Conservation (phyloP, 306 rosid genomes). For the Pterocarpus macrocarpus region DNA sequence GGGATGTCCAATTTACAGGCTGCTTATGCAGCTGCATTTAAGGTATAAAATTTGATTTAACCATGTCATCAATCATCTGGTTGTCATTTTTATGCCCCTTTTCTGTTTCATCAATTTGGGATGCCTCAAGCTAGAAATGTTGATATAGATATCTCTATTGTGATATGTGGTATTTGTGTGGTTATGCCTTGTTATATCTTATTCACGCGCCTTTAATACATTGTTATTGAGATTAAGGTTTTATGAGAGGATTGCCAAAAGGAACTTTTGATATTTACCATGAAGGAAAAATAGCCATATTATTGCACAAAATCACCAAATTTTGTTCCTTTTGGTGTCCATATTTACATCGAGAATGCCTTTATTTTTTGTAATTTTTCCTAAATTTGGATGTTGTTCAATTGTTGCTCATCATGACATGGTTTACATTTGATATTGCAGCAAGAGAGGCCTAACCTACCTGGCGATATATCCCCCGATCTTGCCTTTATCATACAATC, state of each 20-base stretch:
- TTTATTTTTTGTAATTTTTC: neutral
- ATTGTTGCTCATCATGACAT: slow-evolving; percentile 41
- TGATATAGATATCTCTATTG: slow-evolving; percentile 6
- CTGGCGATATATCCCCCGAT: slow-evolving; percentile 79
- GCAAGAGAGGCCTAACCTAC: slow-evolving; percentile 89
- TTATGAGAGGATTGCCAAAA: no score
- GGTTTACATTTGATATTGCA: slow-evolving; percentile 63
- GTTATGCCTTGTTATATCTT: slow-evolving; percentile 18
- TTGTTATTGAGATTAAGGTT: no score
- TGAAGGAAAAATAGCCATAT: slow-evolving; percentile 2
- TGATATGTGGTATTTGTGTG: slow-evolving; percentile 36
- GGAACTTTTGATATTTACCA: neutral
- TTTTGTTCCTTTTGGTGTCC: neutral
- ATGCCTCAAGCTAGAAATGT: slow-evolving; percentile 14
- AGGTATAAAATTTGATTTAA: slow-evolving; percentile 61
- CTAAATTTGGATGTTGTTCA: neutral
- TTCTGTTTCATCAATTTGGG: no score
- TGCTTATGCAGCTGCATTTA: slow-evolving; percentile 98
- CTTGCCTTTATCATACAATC: slow-evolving; percentile 86
- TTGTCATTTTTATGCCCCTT: slow-evolving; percentile 18
- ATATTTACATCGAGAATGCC: neutral
- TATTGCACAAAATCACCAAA: neutral
- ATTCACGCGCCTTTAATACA: no score
- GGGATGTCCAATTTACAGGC: slow-evolving; percentile 99
- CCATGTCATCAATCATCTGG: slow-evolving; percentile 13